Evolutionary conservation across 2,329 filamentous ascomycete species (phyloP), one percentile per base, ranked within the genome.

Genomic region (Chaetothyriales sp.): DNA sequence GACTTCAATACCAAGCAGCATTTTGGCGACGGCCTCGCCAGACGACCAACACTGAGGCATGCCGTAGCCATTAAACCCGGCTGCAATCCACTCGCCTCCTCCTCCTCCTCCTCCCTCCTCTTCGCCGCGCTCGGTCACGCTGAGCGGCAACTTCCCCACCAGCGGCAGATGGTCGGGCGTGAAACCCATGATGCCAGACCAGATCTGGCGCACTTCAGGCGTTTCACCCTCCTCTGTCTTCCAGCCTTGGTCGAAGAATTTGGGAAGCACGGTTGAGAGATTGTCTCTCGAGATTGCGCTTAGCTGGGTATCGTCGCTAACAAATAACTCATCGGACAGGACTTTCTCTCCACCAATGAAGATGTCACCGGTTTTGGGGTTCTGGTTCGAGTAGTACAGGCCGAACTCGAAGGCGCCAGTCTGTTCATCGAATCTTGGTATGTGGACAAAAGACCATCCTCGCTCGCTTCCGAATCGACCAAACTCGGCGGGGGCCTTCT

Each of bases 121-220:
- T 1, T 53, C 49, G 6, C 26, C 25, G 8, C 57, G 52, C 3
- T 49, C 50, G 1, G 55, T 61, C 6, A 57, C 25, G 19, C 32
- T 51, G 12, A 12, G 3, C 1, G 56, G 54, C 22, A 63, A 28
- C 2, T 46, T 49, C 0, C 63, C 63, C 0, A 66, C 59, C 2
- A 63, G 42, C 2, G 64, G 64, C 6, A 62, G 43, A 2, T 48
- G 60, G 50, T 61, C 63, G 1, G 58, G 51, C 2, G 63, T 64
- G 52, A 62, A 51, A 5, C 60, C 61, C 53, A 65, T 60, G 48
- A 64, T 63, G 0, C 63, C 63, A 8, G 60, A 60, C 63, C 63
- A 65, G 1, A 54, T 50, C 19, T 57, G 55, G 28, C 54, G 56
- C n/a, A 62, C 15, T 10, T 53, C 48, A 18, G 56, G 47, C n/a